Evolutionary conservation across 1,284 basidiomycete genomes (phyloP).

Genomic region (Tilletia walkeri): DNA sequence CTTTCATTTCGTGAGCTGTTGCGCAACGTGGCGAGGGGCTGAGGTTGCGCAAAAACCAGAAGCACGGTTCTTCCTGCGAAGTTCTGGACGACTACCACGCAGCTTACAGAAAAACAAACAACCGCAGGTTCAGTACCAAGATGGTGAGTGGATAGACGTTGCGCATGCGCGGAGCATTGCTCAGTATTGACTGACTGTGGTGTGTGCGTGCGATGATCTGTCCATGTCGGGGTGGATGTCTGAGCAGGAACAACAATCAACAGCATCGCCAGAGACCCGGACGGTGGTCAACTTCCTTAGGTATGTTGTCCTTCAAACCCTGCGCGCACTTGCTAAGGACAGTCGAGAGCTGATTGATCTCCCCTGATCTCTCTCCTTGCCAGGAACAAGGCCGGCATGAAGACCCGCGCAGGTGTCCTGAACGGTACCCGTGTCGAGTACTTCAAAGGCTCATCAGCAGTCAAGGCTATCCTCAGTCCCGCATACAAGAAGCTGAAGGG

Average conservation of each 20-base stretch:
- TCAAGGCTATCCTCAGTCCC: slow-evolving; percentile 86
- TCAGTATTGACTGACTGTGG: not conserved
- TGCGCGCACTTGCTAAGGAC: too few relatives aligned
- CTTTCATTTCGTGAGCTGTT: too few relatives aligned
- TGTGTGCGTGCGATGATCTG: not conserved
- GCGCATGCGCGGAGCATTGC: too few relatives aligned
- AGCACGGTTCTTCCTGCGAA: too few relatives aligned
- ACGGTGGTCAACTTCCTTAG: slow-evolving; percentile 49
- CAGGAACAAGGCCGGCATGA: slow-evolving; percentile 68
- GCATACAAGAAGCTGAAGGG: slow-evolving; percentile 84
- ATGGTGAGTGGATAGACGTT: too few relatives aligned
- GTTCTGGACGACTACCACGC: too few relatives aligned
- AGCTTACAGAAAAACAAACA: too few relatives aligned
- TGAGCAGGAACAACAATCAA: slow-evolving; percentile 47
- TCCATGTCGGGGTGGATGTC: not conserved
- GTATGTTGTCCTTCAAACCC: not conserved
- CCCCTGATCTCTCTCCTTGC: not conserved
- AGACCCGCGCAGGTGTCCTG: slow-evolving; percentile 81
- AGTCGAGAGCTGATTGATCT: not conserved
- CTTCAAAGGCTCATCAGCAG: slow-evolving; percentile 74
- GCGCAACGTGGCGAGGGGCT: not conserved
- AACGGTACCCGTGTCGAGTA: slow-evolving; percentile 95
- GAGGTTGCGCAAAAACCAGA: not conserved
- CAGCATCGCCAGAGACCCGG: slow-evolving; percentile 40
- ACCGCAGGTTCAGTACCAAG: too few relatives aligned